These are phyloP conservation scores for Microbotryum intermedium DNA, from an alignment of 1,284 basidiomycete genomes.

Conservation along the genomic window DNA sequence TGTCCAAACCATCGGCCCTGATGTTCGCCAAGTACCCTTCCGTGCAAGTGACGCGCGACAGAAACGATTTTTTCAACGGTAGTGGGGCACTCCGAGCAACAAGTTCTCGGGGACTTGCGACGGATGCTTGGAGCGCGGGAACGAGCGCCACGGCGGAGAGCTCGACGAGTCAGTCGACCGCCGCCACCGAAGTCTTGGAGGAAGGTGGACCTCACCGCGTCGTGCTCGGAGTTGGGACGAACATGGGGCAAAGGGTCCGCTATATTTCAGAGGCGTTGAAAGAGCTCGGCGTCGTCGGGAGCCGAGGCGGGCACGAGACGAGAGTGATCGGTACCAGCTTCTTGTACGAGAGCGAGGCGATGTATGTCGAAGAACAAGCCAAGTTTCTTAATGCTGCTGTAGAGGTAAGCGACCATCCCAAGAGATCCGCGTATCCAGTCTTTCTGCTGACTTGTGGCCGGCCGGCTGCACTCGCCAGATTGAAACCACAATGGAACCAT, in stretches of 20 bases:
- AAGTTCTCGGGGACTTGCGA: neutral
- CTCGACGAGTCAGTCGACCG: neutral
- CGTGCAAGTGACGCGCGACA: slow-evolving; percentile 52
- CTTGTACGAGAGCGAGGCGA: slow-evolving; percentile 86
- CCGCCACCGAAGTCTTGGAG: neutral
- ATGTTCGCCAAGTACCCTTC: slow-evolving; percentile 58
- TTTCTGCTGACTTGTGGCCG: neutral
- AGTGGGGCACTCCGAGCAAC: neutral
- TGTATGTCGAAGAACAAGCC: slow-evolving; percentile 90
- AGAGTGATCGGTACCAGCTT: slow-evolving; percentile 71
- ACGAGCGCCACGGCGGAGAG: neutral
- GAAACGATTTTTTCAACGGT: slow-evolving; percentile 36
- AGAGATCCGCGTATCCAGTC: neutral
- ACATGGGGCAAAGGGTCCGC: slow-evolving; percentile 77
- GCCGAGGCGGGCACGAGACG: slow-evolving; percentile 36
- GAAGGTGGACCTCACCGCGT: slow-evolving; percentile 40
- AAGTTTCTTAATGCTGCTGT: slow-evolving; percentile 85
- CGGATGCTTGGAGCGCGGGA: neutral
- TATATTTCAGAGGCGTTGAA: slow-evolving; percentile 71
- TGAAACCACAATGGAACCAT: slow-evolving; percentile 60
- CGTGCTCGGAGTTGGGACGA: slow-evolving; percentile 78
- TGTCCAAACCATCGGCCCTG: slow-evolving; percentile 67
- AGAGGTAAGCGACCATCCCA: slow-evolving; percentile 50
- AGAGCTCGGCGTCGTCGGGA: slow-evolving; percentile 45
- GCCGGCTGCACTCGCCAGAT: slow-evolving; percentile 46